A percentile compares a stretch with the other conserved stretches of the same genome.
Conservation (phyloP, 2,329 filamentous ascomycete genomes). For the Didymella pinodella region DNA sequence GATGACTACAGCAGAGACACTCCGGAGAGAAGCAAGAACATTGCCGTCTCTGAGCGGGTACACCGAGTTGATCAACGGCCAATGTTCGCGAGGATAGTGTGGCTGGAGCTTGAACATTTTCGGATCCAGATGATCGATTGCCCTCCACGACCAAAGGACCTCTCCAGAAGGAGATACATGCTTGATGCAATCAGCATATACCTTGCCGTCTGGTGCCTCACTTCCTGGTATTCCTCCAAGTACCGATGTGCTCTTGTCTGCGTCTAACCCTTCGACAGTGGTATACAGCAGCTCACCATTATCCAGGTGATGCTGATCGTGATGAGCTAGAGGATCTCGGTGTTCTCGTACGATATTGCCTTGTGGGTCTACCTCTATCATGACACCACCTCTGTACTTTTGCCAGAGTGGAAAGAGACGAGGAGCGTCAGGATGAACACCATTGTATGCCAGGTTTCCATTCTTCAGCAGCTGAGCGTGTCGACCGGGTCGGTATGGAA, state of each 20-base stretch:
- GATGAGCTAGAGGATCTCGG: neutral
- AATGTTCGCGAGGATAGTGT: neutral
- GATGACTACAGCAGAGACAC: neutral
- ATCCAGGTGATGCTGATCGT: neutral
- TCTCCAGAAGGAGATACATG: neutral
- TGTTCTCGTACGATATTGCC: neutral
- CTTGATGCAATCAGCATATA: slow-evolving; percentile 56
- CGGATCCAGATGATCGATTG: neutral
- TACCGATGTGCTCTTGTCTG: slow-evolving; percentile 40
- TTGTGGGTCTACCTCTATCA: neutral
- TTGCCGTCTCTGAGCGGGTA: neutral
- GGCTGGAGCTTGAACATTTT: neutral
- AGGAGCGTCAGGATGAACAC: neutral
- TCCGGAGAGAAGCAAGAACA: neutral
- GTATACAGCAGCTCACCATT: neutral
- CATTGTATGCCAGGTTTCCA: neutral
- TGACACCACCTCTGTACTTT: neutral
- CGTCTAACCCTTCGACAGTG: neutral
- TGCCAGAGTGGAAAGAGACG: neutral
- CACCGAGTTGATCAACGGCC: neutral
- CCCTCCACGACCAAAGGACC: neutral
- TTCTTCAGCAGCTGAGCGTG: neutral
- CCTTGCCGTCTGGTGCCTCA: slow-evolving; percentile 50
- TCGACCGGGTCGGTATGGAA: neutral
- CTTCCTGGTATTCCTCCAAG: slow-evolving; percentile 53